Percentiles rank a stretch among this genome's conserved stretches.
These are phyloP conservation scores for Rhizophlyctis rosea DNA, from an alignment of 192 early-diverging fungal species.

Conservation along the genomic window DNA sequence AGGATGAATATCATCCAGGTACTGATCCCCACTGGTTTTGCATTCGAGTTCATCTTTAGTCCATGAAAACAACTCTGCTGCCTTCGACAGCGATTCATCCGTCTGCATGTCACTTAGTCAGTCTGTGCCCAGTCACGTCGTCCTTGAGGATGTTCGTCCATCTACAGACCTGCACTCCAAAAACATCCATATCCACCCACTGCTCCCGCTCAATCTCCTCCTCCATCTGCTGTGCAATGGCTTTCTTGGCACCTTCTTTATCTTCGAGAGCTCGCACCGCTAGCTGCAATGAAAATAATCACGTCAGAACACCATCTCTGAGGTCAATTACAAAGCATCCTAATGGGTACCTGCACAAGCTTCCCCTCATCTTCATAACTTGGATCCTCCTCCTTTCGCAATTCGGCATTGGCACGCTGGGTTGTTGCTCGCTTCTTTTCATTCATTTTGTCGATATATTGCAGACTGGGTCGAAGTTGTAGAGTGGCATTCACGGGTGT, in stretches of 20 bases:
- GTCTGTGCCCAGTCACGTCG: too few relatives aligned
- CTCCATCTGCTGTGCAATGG: conserved; percentile 26
- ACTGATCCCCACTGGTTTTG: not conserved
- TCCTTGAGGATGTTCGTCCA: too few relatives aligned
- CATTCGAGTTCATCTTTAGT: conserved; percentile 5
- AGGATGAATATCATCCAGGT: conserved; percentile 26
- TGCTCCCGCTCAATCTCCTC: conserved; percentile 35
- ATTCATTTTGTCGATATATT: conserved; percentile 86
- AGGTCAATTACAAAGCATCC: conserved; percentile 1
- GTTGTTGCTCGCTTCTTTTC: conserved; percentile 73
- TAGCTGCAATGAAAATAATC: conserved; percentile 9
- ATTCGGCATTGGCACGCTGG: conserved; percentile 66
- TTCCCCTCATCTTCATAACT: conserved; percentile 30
- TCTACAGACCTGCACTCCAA: conserved; percentile 10
- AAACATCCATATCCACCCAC: conserved; percentile 16
- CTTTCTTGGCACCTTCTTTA: conserved; percentile 35
- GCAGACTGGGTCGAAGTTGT: conserved; percentile 85
- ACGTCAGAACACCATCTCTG: conserved; percentile 9
- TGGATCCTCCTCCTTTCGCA: conserved; percentile 52
- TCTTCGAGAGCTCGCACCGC: conserved; percentile 32
- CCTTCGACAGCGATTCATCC: conserved; percentile 6
- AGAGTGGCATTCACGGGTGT: conserved; percentile 69
- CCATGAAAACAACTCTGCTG: not conserved
- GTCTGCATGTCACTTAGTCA: too few relatives aligned
- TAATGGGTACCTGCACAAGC: conserved; percentile 16